Conservation (phyloP, 2,329 filamentous ascomycete species). For the Pyricularia pennisetigena region DNA sequence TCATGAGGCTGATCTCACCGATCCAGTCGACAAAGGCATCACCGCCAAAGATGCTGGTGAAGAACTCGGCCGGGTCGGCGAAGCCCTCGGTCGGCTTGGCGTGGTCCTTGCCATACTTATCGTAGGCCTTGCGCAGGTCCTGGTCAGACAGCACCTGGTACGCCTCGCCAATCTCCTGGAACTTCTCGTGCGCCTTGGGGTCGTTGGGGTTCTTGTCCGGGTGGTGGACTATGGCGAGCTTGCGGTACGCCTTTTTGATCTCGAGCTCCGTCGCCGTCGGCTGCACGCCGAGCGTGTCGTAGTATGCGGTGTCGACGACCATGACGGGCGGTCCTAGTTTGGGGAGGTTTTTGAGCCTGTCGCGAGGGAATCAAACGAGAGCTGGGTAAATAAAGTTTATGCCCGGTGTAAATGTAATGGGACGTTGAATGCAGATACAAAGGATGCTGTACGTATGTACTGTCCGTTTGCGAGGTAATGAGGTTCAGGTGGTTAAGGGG, state of each 20-base stretch:
- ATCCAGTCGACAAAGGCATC: constrained; percentile 96
- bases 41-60: constrained; percentile 95
- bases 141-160: constrained; percentile 78
- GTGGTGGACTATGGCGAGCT: constrained; percentile 87
- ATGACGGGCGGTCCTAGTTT: constrained; percentile 37
- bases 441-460: not conserved
- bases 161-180: constrained; percentile 74
- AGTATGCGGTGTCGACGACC: constrained; percentile 84
- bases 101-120: constrained; percentile 93
- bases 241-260: constrained; percentile 96
- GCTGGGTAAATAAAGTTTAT: not conserved
- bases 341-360: not conserved
- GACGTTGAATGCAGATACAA: not conserved
- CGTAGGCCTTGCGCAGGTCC: constrained; percentile 83
- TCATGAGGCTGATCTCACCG: constrained; percentile 97
- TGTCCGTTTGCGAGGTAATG: not conserved
- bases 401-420: not conserved
- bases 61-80: constrained; percentile 94
- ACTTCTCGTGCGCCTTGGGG: constrained; percentile 85
- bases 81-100: constrained; percentile 88
- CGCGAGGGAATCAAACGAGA: not conserved
- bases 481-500: not conserved
- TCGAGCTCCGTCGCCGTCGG: constrained; percentile 81
- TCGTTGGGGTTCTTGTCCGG: constrained; percentile 98
- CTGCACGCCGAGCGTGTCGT: constrained; percentile 76